Base-by-base conservation (phyloP, 306 rosid genomes). In the Citrullus mucosospermus region DNA sequence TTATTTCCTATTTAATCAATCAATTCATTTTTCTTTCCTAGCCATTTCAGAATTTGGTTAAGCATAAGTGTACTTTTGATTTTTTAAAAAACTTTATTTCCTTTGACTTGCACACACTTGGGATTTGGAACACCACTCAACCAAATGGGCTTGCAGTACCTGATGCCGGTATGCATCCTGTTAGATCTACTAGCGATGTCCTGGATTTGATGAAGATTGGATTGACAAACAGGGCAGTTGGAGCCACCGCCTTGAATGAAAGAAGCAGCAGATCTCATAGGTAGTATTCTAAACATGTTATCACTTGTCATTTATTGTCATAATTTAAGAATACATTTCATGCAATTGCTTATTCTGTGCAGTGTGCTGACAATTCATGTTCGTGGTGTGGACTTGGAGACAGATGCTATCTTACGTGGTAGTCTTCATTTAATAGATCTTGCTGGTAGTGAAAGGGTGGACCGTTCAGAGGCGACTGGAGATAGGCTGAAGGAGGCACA, bases 401-500 rank as follows among this genome's bases (percentile, higher is more conserved):
- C 93, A 34, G 88, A 86, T 78, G 81, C 90, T 55, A 70, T 93
- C 73, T 80, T 96, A 78, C 98, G 98, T 50, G 98, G 99, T 48
- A 85, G 88, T 80, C 92, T 96, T 36, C 98, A 96, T 87, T 85
- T 96, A 46, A 97, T 96, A 75, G 99, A 96, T 91, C 99, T 96
- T 69, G 99, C 98, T 4, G 98, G 99, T 60, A 96, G 99, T 81
- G 99, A 96, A 84, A 88, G 99, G 83, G 99, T 96, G 53, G 98
- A 93, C 57, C 96, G 96, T 61, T 96, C 99, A 74, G 98, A 96
- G 87, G 99, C 92, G 30, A 96, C 96, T 10, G 99, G 99, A 80
- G 99, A 96, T 80, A 88, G 99, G 87, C 99, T 96, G 76, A 92
- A 90, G 87, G 99, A 96, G 91, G 99, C 99, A 63, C 99, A 96